Conservation (phyloP, 179 eudicot genomes). For the Spinacia oleracea region DNA sequence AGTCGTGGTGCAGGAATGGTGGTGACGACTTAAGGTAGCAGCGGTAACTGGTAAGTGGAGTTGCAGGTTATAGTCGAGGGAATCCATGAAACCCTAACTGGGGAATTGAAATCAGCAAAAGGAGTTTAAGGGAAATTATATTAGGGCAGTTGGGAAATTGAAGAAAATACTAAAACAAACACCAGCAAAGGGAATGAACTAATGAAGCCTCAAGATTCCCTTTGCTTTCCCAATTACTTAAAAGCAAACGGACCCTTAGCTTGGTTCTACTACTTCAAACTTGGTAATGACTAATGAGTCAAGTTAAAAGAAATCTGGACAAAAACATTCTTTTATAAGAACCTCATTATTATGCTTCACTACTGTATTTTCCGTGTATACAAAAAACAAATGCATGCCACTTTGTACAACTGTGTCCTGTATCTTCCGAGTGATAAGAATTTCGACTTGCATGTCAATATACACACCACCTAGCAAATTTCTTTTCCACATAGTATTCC, state of each 20-base stretch:
- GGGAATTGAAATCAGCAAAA: neutral
- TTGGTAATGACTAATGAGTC: neutral
- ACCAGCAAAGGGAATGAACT: too few species aligned
- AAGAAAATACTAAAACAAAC: neutral
- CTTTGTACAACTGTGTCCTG: neutral
- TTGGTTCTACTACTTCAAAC: neutral
- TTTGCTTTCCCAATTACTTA: neutral
- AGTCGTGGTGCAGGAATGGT: too few species aligned
- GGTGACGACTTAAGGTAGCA: too few species aligned
- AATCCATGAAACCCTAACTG: neutral
- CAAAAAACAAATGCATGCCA: neutral
- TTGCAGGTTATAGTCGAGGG: neutral
- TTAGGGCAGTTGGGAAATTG: neutral
- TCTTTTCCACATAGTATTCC: too few species aligned
- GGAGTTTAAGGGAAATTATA: neutral
- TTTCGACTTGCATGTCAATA: neutral
- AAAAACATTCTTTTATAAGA: neutral
- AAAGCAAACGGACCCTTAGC: neutral
- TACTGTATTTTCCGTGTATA: neutral
- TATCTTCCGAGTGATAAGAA: neutral
- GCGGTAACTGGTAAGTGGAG: neutral
- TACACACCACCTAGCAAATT: neutral
- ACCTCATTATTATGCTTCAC: neutral
- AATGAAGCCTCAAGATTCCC: too few species aligned
- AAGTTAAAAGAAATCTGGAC: neutral